phyloP scores from a whole-genome alignment of 1,284 basidiomycete species.

The Tremellales sp. region DNA sequence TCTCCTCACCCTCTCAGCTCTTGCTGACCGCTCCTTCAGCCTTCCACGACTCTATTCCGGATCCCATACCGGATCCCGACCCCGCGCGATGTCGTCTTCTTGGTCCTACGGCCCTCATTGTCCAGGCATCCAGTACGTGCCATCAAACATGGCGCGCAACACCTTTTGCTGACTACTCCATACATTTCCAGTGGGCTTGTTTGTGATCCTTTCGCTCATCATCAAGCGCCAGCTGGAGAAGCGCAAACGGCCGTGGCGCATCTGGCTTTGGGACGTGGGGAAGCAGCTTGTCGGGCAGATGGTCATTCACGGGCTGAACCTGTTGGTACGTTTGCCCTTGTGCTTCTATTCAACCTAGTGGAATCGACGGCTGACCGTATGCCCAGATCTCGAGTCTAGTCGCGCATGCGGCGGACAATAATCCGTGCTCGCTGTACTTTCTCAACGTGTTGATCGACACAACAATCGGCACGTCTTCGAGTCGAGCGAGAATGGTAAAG shows the following conservation, averaged over 20 bases:
- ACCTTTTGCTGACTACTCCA: conserved; percentile 26
- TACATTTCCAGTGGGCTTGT: conserved; percentile 66
- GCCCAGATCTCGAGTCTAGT: conserved; percentile 47
- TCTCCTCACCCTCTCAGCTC: neutral
- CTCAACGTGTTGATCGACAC: conserved; percentile 93
- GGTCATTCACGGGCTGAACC: conserved; percentile 82
- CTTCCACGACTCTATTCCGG: no score
- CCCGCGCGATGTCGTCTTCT: conserved; percentile 50
- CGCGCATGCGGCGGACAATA: conserved; percentile 64
- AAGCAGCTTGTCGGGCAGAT: conserved; percentile 91
- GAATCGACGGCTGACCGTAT: neutral
- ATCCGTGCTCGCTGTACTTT: conserved; percentile 89
- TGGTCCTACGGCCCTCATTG: conserved; percentile 50
- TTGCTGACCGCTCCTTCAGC: no score
- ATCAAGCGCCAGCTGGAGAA: conserved; percentile 84
- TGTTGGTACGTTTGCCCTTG: conserved; percentile 63
- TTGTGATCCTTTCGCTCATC: conserved; percentile 80
- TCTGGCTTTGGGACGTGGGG: conserved; percentile 87
- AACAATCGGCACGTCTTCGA: conserved; percentile 65
- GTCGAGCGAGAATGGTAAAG: conserved; percentile 1
- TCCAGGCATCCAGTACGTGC: conserved; percentile 36
- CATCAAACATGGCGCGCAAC: conserved; percentile 55
- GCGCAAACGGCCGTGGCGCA: conserved; percentile 81
- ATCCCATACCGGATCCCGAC: no score
- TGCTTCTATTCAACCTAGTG: neutral